Percentiles rank a stretch among this genome's conserved stretches.
These are phyloP conservation scores for Ambrosia hybrid DNA, from an alignment of 140 eudicot genomes.

Conservation along the genomic window DNA sequence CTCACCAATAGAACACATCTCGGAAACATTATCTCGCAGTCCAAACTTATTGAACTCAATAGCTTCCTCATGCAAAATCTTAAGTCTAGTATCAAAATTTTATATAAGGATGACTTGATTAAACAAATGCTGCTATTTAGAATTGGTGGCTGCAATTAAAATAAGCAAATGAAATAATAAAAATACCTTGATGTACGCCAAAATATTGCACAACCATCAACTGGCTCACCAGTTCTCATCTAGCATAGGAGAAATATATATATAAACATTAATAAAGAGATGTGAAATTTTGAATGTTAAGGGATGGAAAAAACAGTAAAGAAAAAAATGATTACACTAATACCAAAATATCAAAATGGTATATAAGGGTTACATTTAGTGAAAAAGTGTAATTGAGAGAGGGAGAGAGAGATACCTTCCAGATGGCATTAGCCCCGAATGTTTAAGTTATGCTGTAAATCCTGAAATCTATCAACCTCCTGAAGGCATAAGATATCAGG, in stretches of 20 bases:
- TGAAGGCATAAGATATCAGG: slow-evolving; percentile 90
- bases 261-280: too few relatives aligned
- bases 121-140: not conserved
- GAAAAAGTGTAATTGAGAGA: too few relatives aligned
- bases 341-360: too few relatives aligned
- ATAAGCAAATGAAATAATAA: too few relatives aligned
- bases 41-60: slow-evolving; percentile 82
- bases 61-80: slow-evolving; percentile 77
- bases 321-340: too few relatives aligned
- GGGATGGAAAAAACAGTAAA: too few relatives aligned
- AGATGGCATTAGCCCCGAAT: slow-evolving; percentile 57
- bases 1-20: slow-evolving; percentile 60
- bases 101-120: not conserved
- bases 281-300: too few relatives aligned
- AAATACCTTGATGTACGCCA: slow-evolving; percentile 78
- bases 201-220: slow-evolving; percentile 97
- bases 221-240: slow-evolving; percentile 95
- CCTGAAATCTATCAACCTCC: slow-evolving; percentile 93
- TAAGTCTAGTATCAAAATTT: slow-evolving; percentile 50
- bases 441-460: slow-evolving; percentile 63
- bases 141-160: not conserved
- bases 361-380: too few relatives aligned
- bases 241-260: not conserved
- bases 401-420: slow-evolving; percentile 59
- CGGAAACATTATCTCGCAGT: slow-evolving; percentile 92